Evolutionary conservation across 1,284 basidiomycete genomes (phyloP).

Genomic region (Ceratobasidium sp.): DNA sequence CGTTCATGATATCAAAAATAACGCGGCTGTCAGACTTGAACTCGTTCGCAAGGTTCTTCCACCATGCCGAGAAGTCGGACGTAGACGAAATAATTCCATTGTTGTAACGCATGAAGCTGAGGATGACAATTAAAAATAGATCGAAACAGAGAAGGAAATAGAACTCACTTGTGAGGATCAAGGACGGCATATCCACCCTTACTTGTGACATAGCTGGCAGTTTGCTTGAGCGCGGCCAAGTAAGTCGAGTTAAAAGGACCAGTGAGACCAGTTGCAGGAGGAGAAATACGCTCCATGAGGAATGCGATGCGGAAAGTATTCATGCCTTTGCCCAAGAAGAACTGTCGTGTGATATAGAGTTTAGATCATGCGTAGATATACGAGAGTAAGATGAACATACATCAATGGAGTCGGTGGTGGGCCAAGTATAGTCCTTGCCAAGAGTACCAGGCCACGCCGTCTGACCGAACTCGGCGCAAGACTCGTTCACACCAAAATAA

Average conservation of each 20-base stretch:
- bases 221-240: slow-evolving; percentile 66
- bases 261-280: slow-evolving; percentile 59
- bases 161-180: slow-evolving; percentile 65
- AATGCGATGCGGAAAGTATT: slow-evolving; percentile 76
- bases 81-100: slow-evolving; percentile 66
- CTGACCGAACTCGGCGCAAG: slow-evolving; percentile 71
- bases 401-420: slow-evolving; percentile 64
- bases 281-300: slow-evolving; percentile 70
- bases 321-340: slow-evolving; percentile 70
- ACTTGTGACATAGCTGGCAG: slow-evolving; percentile 71
- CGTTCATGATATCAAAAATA: slow-evolving; percentile 71
- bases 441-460: slow-evolving; percentile 47
- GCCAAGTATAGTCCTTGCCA: slow-evolving; percentile 68
- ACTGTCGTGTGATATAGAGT: slow-evolving; percentile 54
- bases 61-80: slow-evolving; percentile 69
- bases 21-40: slow-evolving; percentile 56
- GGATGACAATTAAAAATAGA: too few relatives aligned
- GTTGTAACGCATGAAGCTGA: slow-evolving; percentile 74
- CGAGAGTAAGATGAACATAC: slow-evolving; percentile 52
- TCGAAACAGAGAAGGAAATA: too few relatives aligned
- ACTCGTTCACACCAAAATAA: slow-evolving; percentile 74
- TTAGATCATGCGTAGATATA: too few relatives aligned
- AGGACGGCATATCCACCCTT: slow-evolving; percentile 71
- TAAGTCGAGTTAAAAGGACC: slow-evolving; percentile 62
- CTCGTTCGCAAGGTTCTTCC: slow-evolving; percentile 68